These are phyloP conservation scores for Leishmania lainsoni DNA, from an alignment of 208 protist species.

Conservation along the genomic window DNA sequence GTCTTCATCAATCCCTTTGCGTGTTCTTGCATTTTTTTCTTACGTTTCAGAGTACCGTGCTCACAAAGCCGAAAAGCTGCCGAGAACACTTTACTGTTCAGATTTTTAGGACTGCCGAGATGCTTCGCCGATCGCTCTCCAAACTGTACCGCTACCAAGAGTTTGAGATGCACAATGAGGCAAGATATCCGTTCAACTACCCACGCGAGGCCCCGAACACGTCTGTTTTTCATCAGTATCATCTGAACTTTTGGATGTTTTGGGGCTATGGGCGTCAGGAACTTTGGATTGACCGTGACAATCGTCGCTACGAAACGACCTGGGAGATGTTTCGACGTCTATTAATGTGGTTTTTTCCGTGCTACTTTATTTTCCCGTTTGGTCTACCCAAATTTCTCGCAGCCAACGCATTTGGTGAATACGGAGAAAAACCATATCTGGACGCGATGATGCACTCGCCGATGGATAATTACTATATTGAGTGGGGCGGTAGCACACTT, in stretches of 20 bases:
- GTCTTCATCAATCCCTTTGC: background rate
- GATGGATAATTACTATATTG: slow-evolving; percentile 90
- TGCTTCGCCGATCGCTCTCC: slow-evolving; percentile 51
- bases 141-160: slow-evolving; percentile 85
- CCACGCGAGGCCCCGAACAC: slow-evolving; percentile 87
- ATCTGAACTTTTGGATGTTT: slow-evolving; percentile 90
- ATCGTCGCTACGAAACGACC: slow-evolving; percentile 83
- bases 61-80: background rate
- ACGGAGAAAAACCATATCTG: slow-evolving; percentile 87
- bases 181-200: slow-evolving; percentile 88
- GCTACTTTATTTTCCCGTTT: slow-evolving; percentile 89
- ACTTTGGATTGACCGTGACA: slow-evolving; percentile 84
- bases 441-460: slow-evolving; percentile 75
- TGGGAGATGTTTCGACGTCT: slow-evolving; percentile 86
- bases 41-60: background rate
- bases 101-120: slow-evolving; percentile 28
- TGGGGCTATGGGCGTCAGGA: slow-evolving; percentile 88
- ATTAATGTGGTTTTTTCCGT: slow-evolving; percentile 88
- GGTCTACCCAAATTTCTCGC: slow-evolving; percentile 82
- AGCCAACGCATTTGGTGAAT: slow-evolving; percentile 79
- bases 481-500: slow-evolving; percentile 81
- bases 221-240: slow-evolving; percentile 86
- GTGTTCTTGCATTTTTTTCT: background rate
- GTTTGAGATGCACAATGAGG: slow-evolving; percentile 87
- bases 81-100: background rate